phyloP scores from a whole-genome alignment of 805 yeast species.

The Crinitomyces ghanaensis region DNA sequence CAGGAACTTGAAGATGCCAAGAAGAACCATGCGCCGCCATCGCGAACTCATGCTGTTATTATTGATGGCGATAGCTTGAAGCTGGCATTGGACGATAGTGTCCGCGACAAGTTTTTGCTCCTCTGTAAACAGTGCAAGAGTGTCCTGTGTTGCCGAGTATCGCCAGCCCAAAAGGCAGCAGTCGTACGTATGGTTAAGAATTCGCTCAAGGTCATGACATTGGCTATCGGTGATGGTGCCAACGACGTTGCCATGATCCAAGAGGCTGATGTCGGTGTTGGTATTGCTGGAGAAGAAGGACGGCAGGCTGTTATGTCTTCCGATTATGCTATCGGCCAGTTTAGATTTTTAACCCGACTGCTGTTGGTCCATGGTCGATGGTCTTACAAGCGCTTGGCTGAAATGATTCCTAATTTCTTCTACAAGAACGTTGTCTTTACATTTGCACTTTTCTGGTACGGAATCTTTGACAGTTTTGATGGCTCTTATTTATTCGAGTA shows the following conservation, averaged over 20 bases:
- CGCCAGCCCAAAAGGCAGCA: slow-evolving; percentile 74
- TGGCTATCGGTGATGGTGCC: slow-evolving; percentile 81
- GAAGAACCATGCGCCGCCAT: slow-evolving; percentile 54
- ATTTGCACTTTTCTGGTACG: slow-evolving; percentile 68
- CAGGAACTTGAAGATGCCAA: slow-evolving; percentile 44
- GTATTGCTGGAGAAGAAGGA: slow-evolving; percentile 84
- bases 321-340: slow-evolving; percentile 75
- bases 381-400: slow-evolving; percentile 65
- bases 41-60: slow-evolving; percentile 46
- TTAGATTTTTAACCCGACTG: slow-evolving; percentile 53
- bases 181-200: slow-evolving; percentile 61
- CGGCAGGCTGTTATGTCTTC: slow-evolving; percentile 81
- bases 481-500: slow-evolving; percentile 70
- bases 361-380: slow-evolving; percentile 72
- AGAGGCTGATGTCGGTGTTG: slow-evolving; percentile 74
- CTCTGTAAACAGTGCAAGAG: slow-evolving; percentile 69
- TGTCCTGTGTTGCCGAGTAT: slow-evolving; percentile 74
- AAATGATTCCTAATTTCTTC: slow-evolving; percentile 73
- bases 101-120: slow-evolving; percentile 47
- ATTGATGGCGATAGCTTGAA: slow-evolving; percentile 65
- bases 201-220: slow-evolving; percentile 59
- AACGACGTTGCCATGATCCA: slow-evolving; percentile 86
- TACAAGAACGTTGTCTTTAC: slow-evolving; percentile 71
- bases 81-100: slow-evolving; percentile 35
- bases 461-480: slow-evolving; percentile 57